These are phyloP conservation scores for Pseudonitzschia delicatissima DNA, from an alignment of 108 stramenopile genomes.

Conservation along the genomic window DNA sequence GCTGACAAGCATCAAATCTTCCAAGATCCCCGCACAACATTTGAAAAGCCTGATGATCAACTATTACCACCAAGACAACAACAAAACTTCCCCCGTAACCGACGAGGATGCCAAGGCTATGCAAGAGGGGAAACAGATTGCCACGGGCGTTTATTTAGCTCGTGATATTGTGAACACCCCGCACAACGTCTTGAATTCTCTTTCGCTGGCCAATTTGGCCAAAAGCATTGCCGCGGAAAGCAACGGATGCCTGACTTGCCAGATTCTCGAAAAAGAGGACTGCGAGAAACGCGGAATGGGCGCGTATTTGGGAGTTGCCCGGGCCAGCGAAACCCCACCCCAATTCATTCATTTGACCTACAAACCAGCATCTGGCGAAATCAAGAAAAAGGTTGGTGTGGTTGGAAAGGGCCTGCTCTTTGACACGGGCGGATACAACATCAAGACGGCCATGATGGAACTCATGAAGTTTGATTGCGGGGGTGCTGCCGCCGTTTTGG, in stretches of 20 bases:
- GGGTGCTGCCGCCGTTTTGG: constrained; percentile 70
- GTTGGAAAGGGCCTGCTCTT: constrained; percentile 93
- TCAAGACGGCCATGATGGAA: constrained; percentile 95
- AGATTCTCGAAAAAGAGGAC: constrained; percentile 72
- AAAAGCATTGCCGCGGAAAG: constrained; percentile 51
- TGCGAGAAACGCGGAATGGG: constrained; percentile 90
- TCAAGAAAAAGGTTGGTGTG: constrained; percentile 78
- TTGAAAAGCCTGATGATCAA: constrained; percentile 39
- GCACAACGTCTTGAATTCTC: constrained; percentile 87
- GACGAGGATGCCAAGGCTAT: constrained; percentile 31
- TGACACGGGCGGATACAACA: constrained; percentile 97
- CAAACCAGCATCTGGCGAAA: constrained; percentile 33
- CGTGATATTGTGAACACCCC: constrained; percentile 92
- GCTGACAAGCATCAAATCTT: constrained; percentile 41
- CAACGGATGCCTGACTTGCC: constrained; percentile 56
- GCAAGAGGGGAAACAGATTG: constrained; percentile 37
- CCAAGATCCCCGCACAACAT: constrained; percentile 48
- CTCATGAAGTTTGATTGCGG: constrained; percentile 99
- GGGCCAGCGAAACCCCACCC: constrained; percentile 85
- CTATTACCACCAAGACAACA: too few species aligned
- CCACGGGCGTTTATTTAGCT: constrained; percentile 49
- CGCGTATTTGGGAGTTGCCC: constrained; percentile 81
- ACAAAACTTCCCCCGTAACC: constrained; percentile 23
- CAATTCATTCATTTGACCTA: constrained; percentile 94
- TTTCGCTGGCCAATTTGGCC: constrained; percentile 73